Base-by-base conservation (phyloP, 176 grass and related monocot genomes). In the Bonia amplexicaulis region DNA sequence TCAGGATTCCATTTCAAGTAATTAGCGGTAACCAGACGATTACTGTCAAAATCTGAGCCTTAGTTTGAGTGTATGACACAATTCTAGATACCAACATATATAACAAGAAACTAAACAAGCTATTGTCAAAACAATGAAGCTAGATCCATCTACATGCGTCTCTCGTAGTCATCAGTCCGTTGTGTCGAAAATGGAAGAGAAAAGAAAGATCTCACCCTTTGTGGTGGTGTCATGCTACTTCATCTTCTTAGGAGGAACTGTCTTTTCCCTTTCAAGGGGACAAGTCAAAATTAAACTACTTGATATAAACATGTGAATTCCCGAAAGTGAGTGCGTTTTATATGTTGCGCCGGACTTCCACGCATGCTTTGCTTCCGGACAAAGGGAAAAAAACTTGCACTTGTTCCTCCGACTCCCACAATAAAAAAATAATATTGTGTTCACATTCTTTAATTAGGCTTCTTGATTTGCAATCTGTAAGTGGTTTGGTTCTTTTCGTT, bases 131-230 rank as follows among this genome's bases (percentile, higher is more conserved):
- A 10, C 59, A 57, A 39, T 80, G 75, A 47, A 80, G 49, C 49
- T 41, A 39, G 68, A 72, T 26, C n/a, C 42, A 69, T 78, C 31
- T 53, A 29, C 27, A 20, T 69, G 14, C 7, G 16, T 69, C 42
- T 52, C 62, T 37, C 37, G n/a, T 13, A 37, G 54, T 33, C 12
- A 41, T 35, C 45, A 2, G 44, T 85, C 62, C n/a, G 82, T 45
- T 77, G 65, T n/a, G 64, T 63, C 65, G 82, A 90, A 70, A 90
- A 90, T 82, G 37, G 65, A 26, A 82, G 78, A 58, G 55, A 68
- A 81, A 76, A 45, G 13, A 82, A 45, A 6, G 22, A 78, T 72
- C 33, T 54, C 71, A 74, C 47, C 57, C 14, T 73, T 15, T 48
- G 20, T 39, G 57, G 37, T 84, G 81, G 35, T 79, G 81, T 26